Base-by-base conservation (phyloP, 2,329 filamentous ascomycete species). In the Epichloe baconii region DNA sequence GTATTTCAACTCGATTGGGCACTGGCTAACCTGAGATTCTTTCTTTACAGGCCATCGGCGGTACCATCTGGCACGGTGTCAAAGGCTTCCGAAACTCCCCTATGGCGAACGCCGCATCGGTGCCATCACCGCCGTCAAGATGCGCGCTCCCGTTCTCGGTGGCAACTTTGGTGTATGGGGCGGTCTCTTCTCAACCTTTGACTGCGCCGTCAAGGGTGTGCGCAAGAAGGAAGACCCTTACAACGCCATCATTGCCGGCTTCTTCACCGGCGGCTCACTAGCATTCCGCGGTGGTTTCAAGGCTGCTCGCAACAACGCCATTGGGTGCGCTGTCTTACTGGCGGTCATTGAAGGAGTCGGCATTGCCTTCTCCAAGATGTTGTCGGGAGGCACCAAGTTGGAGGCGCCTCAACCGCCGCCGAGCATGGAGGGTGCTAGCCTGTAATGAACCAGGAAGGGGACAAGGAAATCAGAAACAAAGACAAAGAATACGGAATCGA, bases 101-200 rank as follows among this genome's bases (percentile, higher is more conserved):
- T 88, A 95, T 68, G 93, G 93, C 67, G 93, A 98, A 76, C 82
- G 93, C 67, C 80, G 91, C 68, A 91, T 97, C 76, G 93, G 93
- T 67, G 88, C 93, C 60, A 79, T 98, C 71, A 96, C 91, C 62
- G 93, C 93, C 54, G 89, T 98, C 72, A 98, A 98, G 78, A 90
- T 93, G 66, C 86, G 93, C 66, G 93, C 93, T 42, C 93, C 93
- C 2, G 91, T 97, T 36, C 79, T 97, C 46, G 93, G 93, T 64
- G 93, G 93, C 63, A 98, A 98, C 76, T 98, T 97, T 62, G 91
- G 91, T 62, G 88, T 95, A 52, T 97, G 93, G 91, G 91, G 93
- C 66, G 93, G 93, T 58, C 75, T 97, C 52, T 97, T 97, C 77
- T 88, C 83, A 61, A 94, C 88, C 55, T 97, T 91, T 64, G 93